Evolutionary conservation across 2,329 filamentous ascomycete genomes (phyloP), one percentile per base, ranked within the genome.

Genomic region (Exophiala phaeomuriformis): DNA sequence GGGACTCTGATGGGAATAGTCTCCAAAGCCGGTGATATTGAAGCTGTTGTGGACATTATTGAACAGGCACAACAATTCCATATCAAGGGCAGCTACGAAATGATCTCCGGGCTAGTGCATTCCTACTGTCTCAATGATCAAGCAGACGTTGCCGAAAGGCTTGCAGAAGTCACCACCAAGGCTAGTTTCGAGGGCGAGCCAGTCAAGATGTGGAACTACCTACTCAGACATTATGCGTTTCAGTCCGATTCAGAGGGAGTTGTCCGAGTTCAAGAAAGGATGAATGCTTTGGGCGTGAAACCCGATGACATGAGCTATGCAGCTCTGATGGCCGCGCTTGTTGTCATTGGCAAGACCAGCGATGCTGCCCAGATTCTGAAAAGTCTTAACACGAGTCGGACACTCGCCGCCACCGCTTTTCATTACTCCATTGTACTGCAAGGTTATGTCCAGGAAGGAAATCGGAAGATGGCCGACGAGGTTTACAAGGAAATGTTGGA

Each of bases 181-280:
- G 73, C 75, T 56, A 71, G 73, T 9, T 66, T 81, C 0, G 66
- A 74, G 12, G 76, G 81, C 1, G 72, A 76, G 1, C 72, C 78
- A 27, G 83, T 83, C 1, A 73, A 76, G 32, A 80, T 89, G 64
- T 96, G 88, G 87, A 95, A 96, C 65, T 76, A 81, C 49, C 71
- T 96, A 32, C 72, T 96, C 3, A 76, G 78, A 52, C 80, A 85
- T 56, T 78, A 89, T 66, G 87, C 86, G 4, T 72, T 80, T 51
- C 76, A 79, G 4, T 79, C 84, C 51, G 77, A 85, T 56, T 63
- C 83, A 30, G 66, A 72, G 27, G 73, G 73, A n/a, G 73, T 78
- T 10, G 74, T 78, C 58, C 72, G 74, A 49, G 67, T 81, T 2
- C 79, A 82, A 59, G 68, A 70, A 31, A 72, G 72, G 50, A 85